These are phyloP conservation scores for Craterostigma plantagineum DNA, from an alignment of 257 asterid species.

Conservation along the genomic window DNA sequence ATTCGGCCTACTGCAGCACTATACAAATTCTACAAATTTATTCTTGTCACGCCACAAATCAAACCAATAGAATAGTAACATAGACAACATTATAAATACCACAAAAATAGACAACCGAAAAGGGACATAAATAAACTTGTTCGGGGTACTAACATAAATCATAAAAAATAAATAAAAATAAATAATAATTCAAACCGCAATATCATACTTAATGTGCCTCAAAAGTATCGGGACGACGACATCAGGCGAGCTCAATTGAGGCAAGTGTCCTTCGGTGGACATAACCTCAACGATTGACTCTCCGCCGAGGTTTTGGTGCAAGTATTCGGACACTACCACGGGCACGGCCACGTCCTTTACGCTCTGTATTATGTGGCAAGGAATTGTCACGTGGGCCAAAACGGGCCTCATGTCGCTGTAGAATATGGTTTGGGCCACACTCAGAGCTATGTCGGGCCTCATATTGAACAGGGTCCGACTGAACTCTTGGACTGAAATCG, in stretches of 20 bases:
- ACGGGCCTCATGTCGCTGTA: slow-evolving; percentile 41
- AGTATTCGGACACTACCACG: slow-evolving; percentile 52
- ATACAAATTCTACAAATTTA: too few relatives aligned
- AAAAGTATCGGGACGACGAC: slow-evolving; percentile 49
- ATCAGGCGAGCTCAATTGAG: slow-evolving; percentile 73
- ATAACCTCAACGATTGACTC: slow-evolving; percentile 63
- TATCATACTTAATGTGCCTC: slow-evolving; percentile 37
- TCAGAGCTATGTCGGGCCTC: slow-evolving; percentile 77
- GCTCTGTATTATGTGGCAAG: slow-evolving; percentile 78
- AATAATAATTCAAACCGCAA: slow-evolving; percentile 12
- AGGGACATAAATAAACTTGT: too few relatives aligned
- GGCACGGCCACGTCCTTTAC: slow-evolving; percentile 78
- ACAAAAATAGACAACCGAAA: too few relatives aligned
- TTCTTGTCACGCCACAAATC: too few relatives aligned
- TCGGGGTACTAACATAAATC: too few relatives aligned
- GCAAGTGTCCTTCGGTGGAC: slow-evolving; percentile 73
- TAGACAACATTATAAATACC: too few relatives aligned
- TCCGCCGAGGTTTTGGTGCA: slow-evolving; percentile 48
- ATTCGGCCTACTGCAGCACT: too few relatives aligned
- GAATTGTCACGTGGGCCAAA: slow-evolving; percentile 30
- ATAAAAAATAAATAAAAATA: background rate
- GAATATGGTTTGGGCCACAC: slow-evolving; percentile 43
- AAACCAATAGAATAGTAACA: too few relatives aligned
- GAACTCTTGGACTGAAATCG: slow-evolving; percentile 62
- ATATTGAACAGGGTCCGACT: slow-evolving; percentile 75